Base-by-base conservation (phyloP, 108 stramenopile genomes). In the Phaeodactylum tricornutum region DNA sequence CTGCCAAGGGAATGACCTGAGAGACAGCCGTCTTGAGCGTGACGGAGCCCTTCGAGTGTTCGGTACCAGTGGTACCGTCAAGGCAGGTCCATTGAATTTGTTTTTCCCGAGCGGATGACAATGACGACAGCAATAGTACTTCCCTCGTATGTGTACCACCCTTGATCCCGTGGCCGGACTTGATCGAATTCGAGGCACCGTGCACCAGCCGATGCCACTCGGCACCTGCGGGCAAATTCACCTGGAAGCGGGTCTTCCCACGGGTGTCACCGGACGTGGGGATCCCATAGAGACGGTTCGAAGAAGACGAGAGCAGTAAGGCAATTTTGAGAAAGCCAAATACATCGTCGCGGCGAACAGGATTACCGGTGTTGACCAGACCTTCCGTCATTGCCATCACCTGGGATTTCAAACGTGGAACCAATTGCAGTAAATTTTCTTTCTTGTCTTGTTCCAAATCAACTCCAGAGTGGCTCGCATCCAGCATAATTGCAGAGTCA, bases 251-350 rank as follows among this genome's bases (percentile, higher is more conserved):
- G 20, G 74, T 53, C 11, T 53, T 29, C 19, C 77, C 84, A 21
- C 72, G 63, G 28, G 63, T 56, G 24, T 53, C 47, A 15, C 60
- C 64, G 11, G 57, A 33, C 4, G 74, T 79, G 52, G 68, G 65
- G 50, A 91, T 59, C 1, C 77, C 89, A 48, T 77, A 74, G 4
- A 91, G 38, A 22, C 73, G 57, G 53, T 84, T 68, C 40, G 57
- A 36, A 17, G 42, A 53, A 16, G 70, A 50, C 0, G 89, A 86
- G 0, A 91, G 53, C 16, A 82, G 29, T 3, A 84, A 75, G 2
- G 84, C 74, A 23, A 84, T 47, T 55, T 91, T 86, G 64, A 78
- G 72, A 59, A 91, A 86, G 26, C 89, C 89, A 66, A 91, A 91
- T 0, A 59, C 42, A 41, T 67, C 57, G 52, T 82, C 71, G 16